phyloP scores from a whole-genome alignment of 305 asterid species.

The Rubia balearica region DNA sequence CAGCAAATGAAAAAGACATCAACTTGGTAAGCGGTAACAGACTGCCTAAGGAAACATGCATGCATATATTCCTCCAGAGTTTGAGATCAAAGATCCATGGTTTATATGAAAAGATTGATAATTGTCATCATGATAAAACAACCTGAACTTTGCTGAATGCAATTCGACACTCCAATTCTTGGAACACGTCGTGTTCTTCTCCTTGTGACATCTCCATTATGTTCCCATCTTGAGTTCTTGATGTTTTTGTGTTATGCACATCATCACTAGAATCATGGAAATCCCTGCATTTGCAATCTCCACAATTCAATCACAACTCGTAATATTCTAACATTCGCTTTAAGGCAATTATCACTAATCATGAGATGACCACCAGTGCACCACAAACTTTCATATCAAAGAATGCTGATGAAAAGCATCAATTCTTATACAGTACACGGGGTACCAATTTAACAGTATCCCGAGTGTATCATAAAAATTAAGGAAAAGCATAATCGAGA shows the following conservation, averaged over 20 bases:
- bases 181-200: slow-evolving; percentile 81
- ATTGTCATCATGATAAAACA: not conserved
- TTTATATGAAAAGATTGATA: not conserved
- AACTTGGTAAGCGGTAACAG: not conserved
- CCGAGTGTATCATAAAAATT: not conserved
- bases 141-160: slow-evolving; percentile 90
- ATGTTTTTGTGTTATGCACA: slow-evolving; percentile 37
- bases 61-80: not conserved
- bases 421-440: too few relatives aligned
- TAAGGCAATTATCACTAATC: slow-evolving; percentile 2
- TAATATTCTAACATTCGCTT: too few relatives aligned
- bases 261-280: slow-evolving; percentile 60
- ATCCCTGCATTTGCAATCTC: slow-evolving; percentile 38
- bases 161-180: slow-evolving; percentile 83
- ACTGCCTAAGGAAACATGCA: not conserved
- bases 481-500: not conserved
- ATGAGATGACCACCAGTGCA: not conserved
- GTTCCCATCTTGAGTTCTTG: slow-evolving; percentile 57
- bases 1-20: not conserved
- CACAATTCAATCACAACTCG: slow-evolving; percentile 1
- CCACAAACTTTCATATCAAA: not conserved
- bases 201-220: slow-evolving; percentile 84
- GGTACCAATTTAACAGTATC: too few relatives aligned
- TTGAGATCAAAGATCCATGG: not conserved
- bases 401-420: not conserved